phyloP scores from a whole-genome alignment of 768 basidiomycete genomes.

The Zangia roseola region DNA sequence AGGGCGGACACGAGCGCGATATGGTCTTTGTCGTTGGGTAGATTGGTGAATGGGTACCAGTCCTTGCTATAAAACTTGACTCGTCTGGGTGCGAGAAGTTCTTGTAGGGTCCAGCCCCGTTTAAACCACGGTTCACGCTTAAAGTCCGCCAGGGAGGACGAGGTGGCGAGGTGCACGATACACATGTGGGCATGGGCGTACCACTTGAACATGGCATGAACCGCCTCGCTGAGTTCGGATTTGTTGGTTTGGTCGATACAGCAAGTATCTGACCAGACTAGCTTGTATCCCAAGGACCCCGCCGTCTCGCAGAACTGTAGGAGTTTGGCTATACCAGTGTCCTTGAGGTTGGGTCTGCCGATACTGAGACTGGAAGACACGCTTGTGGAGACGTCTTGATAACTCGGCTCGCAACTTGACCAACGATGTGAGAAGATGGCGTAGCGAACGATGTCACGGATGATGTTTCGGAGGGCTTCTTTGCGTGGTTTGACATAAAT shows the following conservation, averaged over 20 bases:
- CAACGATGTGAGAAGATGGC: constrained; percentile 29
- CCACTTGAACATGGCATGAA: constrained; percentile 34
- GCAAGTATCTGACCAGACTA: constrained; percentile 32
- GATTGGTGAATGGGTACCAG: constrained; percentile 19
- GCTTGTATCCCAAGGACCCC: constrained; percentile 13
- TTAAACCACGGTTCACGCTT: constrained; percentile 26
- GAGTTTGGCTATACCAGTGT: constrained; percentile 16
- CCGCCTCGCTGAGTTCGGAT: constrained; percentile 30
- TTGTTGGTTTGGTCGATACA: constrained; percentile 29
- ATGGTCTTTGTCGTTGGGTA: constrained; percentile 18
- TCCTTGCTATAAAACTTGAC: constrained; percentile 26
- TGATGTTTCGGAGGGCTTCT: constrained; percentile 15
- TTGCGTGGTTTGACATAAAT: constrained; percentile 14
- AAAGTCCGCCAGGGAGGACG: constrained; percentile 14
- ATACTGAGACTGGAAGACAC: neutral
- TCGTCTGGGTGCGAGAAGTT: constrained; percentile 26
- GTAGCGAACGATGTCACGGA: constrained; percentile 19
- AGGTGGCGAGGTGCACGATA: constrained; percentile 23
- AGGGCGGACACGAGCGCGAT: constrained; percentile 5
- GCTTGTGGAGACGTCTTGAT: constrained; percentile 14
- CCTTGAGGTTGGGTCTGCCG: constrained; percentile 3
- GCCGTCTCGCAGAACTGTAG: constrained; percentile 22
- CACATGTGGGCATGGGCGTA: constrained; percentile 31
- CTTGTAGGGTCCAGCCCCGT: constrained; percentile 26
- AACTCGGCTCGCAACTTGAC: constrained; percentile 20